Conservation (phyloP, 2,329 filamentous ascomycete species). For the Pestalotiopsis sp. region DNA sequence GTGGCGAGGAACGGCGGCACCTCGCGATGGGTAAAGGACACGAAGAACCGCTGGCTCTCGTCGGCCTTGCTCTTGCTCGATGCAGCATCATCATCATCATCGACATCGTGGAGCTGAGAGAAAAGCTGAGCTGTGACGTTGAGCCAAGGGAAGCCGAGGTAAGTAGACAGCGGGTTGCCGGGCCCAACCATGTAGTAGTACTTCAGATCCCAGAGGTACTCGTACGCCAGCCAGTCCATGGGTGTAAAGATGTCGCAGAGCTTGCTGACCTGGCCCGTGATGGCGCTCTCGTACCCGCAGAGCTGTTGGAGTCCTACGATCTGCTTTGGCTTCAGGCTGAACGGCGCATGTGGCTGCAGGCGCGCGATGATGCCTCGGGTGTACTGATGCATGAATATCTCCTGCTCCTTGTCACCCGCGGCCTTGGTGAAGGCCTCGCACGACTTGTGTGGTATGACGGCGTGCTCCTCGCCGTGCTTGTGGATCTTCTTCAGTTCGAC, state of each 20-base stretch:
- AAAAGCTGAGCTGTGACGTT: conserved; percentile 60
- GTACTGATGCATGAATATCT: conserved; percentile 55
- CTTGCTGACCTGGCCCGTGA: conserved; percentile 57
- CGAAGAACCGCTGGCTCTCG: conserved; percentile 54
- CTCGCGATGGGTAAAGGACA: conserved; percentile 72
- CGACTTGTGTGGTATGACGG: conserved; percentile 66
- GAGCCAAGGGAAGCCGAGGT: conserved; percentile 67
- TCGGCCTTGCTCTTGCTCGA: conserved; percentile 41
- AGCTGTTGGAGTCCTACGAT: conserved; percentile 68
- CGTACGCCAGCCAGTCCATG: conserved; percentile 66
- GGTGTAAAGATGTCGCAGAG: conserved; percentile 65
- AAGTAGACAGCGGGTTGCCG: conserved; percentile 58
- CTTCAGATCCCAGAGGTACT: conserved; percentile 65
- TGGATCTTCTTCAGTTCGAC: background rate
- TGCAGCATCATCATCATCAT: background rate
- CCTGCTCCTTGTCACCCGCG: conserved; percentile 55
- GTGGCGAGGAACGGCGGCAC: conserved; percentile 68
- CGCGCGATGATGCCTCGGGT: conserved; percentile 63
- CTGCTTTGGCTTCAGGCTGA: conserved; percentile 66
- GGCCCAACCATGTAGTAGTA: conserved; percentile 71
- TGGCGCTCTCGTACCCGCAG: conserved; percentile 69
- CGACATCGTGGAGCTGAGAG: background rate
- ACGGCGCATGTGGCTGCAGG: conserved; percentile 55
- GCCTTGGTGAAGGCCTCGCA: conserved; percentile 62
- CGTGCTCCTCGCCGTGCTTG: conserved; percentile 49